phyloP scores from a whole-genome alignment of 2,329 filamentous ascomycete genomes.

The Graphiopsis chlorocephala region DNA sequence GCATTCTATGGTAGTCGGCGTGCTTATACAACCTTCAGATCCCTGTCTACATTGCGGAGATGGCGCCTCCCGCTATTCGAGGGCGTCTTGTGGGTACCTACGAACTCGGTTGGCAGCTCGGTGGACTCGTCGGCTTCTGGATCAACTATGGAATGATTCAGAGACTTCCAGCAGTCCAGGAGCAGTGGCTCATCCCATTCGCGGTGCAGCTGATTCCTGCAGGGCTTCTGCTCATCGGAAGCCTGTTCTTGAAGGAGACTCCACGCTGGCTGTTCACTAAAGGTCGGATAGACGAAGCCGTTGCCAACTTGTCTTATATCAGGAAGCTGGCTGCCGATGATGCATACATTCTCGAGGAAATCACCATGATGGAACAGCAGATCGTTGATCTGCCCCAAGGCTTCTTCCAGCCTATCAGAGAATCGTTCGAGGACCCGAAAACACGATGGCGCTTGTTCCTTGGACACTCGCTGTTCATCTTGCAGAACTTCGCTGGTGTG shows the following conservation, averaged over 20 bases:
- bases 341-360: constrained; percentile 15
- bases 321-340: constrained; percentile 8
- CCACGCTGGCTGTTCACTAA: constrained; percentile 26
- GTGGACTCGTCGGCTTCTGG: constrained; percentile 31
- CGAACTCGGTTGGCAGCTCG: constrained; percentile 19
- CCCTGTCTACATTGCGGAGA: constrained; percentile 61
- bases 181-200: constrained; percentile 22
- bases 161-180: constrained; percentile 19
- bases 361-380: constrained; percentile 14
- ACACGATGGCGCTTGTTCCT: constrained; percentile 22
- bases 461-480: constrained; percentile 22
- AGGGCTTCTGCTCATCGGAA: constrained; percentile 26
- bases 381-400: constrained; percentile 11
- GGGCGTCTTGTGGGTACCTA: constrained; percentile 35
- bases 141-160: constrained; percentile 31
- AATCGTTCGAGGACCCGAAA: constrained; percentile 18
- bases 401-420: constrained; percentile 19
- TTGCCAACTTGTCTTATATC: constrained; percentile 11
- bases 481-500: constrained; percentile 20
- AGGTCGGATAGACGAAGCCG: background rate
- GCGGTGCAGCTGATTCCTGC: constrained; percentile 29
- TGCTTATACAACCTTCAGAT: constrained; percentile 51
- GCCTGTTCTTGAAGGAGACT: constrained; percentile 28
- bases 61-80: constrained; percentile 58
- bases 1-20: background rate